Evolutionary conservation across 768 basidiomycete species (phyloP).

Genomic region (Tulasnella sp.): DNA sequence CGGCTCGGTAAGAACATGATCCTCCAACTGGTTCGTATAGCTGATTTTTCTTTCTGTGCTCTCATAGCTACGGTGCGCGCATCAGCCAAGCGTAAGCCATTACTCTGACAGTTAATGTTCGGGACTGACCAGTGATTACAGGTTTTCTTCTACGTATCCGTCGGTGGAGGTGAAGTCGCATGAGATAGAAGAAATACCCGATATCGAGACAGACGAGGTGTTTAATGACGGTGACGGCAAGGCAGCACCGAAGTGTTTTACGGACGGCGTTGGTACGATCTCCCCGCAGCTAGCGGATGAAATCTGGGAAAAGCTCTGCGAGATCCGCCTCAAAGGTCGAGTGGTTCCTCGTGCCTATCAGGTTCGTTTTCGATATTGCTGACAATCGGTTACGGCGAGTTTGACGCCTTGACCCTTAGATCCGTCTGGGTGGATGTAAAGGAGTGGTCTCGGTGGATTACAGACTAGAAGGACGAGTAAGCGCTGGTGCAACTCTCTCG

Average conservation of each 20-base stretch:
- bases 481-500: slow-evolving; percentile 31
- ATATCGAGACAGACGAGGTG: slow-evolving; percentile 32
- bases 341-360: slow-evolving; percentile 32
- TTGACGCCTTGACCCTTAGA: slow-evolving; percentile 23
- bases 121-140: background rate
- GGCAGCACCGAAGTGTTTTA: slow-evolving; percentile 32
- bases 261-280: slow-evolving; percentile 75
- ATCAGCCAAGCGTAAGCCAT: slow-evolving; percentile 56
- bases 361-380: background rate
- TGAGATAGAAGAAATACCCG: slow-evolving; percentile 54
- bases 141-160: slow-evolving; percentile 60
- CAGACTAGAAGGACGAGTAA: slow-evolving; percentile 32
- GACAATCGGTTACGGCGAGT: too few species aligned
- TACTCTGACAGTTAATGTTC: background rate
- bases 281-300: slow-evolving; percentile 42
- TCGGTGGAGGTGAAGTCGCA: slow-evolving; percentile 43
- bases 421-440: slow-evolving; percentile 73
- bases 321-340: slow-evolving; percentile 3
- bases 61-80: slow-evolving; percentile 49
- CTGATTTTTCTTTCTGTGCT: background rate
- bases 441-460: slow-evolving; percentile 63
- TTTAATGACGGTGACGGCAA: background rate
- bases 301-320: slow-evolving; percentile 41
- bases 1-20: slow-evolving; percentile 41
- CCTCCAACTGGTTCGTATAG: background rate